A percentile compares a stretch with the other conserved stretches of the same genome.
These are phyloP conservation scores for Anacardium occidentale DNA, from an alignment of 345 rosid genomes.

Conservation along the genomic window DNA sequence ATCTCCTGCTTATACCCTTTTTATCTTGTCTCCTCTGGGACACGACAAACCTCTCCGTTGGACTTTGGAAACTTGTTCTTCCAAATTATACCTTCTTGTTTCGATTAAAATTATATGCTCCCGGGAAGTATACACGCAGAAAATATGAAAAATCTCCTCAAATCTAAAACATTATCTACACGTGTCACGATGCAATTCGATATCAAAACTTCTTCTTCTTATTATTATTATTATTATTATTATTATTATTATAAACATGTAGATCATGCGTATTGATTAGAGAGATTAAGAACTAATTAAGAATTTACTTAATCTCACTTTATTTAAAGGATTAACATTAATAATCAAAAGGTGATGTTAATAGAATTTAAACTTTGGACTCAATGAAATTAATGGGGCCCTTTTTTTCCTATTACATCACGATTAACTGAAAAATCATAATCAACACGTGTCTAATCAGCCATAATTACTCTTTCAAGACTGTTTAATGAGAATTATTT, in stretches of 20 bases:
- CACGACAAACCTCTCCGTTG: not conserved
- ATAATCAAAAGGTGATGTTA: not conserved
- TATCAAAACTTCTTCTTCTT: too few relatives aligned
- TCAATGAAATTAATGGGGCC: not conserved
- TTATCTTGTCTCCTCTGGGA: constrained; percentile 7
- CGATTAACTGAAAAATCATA: too few relatives aligned
- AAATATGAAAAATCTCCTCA: too few relatives aligned
- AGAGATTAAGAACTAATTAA: not conserved
- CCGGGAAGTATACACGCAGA: not conserved
- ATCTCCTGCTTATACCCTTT: not conserved
- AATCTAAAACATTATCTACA: too few relatives aligned
- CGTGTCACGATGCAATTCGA: too few relatives aligned
- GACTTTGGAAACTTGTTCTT: not conserved
- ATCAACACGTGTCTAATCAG: too few relatives aligned
- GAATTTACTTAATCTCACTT: not conserved
- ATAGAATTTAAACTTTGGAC: not conserved
- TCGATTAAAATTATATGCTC: not conserved
- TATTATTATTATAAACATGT: too few relatives aligned
- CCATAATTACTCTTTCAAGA: too few relatives aligned
- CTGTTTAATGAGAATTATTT: too few relatives aligned
- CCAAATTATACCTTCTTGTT: too few relatives aligned
- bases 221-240: too few relatives aligned
- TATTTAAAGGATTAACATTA: not conserved
- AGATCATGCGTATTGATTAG: not conserved
- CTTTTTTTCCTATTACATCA: too few relatives aligned